Percentiles rank a stretch among this genome's conserved stretches.
phyloP scores from a whole-genome alignment of 179 eudicot genomes.

The Actinidia arguta region DNA sequence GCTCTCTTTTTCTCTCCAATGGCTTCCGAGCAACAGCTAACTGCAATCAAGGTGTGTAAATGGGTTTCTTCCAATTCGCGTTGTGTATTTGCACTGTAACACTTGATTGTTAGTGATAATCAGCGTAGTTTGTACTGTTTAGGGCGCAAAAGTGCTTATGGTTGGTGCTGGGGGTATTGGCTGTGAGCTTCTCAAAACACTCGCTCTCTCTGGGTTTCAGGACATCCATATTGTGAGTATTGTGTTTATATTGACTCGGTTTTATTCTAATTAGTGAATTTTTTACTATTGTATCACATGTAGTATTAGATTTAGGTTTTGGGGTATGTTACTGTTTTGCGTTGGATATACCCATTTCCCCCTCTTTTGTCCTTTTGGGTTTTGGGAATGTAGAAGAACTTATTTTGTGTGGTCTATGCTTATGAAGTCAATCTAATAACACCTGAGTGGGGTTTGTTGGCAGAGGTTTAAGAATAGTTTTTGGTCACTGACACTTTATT shows the following conservation, averaged over 20 bases:
- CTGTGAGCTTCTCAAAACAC: slow-evolving; percentile 95
- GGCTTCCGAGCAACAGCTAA: slow-evolving; percentile 64
- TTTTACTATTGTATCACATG: not conserved
- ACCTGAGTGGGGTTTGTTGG: not conserved
- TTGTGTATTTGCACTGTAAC: not conserved
- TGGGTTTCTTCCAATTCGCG: not conserved
- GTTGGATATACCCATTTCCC: not conserved
- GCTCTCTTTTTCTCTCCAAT: slow-evolving; percentile 28
- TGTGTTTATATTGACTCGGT: not conserved
- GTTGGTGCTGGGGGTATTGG: slow-evolving; percentile 99
- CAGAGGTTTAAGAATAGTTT: too few species aligned
- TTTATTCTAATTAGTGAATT: not conserved
- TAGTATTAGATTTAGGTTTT: not conserved
- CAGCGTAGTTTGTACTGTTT: slow-evolving; percentile 6
- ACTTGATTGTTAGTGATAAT: not conserved
- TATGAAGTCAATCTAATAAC: not conserved
- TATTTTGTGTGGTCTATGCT: too few species aligned
- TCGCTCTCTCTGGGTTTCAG: slow-evolving; percentile 90
- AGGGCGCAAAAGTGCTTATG: slow-evolving; percentile 92
- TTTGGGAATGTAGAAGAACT: not conserved
- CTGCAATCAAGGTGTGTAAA: slow-evolving; percentile 63
- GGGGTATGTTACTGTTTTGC: slow-evolving; percentile 14
- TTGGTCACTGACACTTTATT: too few species aligned
- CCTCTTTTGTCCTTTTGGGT: not conserved
- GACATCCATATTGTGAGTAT: slow-evolving; percentile 85